Percentiles rank a stretch among this genome's conserved stretches.
Conservation (phyloP, 2,329 filamentous ascomycete species). For the Colletotrichum agaves region DNA sequence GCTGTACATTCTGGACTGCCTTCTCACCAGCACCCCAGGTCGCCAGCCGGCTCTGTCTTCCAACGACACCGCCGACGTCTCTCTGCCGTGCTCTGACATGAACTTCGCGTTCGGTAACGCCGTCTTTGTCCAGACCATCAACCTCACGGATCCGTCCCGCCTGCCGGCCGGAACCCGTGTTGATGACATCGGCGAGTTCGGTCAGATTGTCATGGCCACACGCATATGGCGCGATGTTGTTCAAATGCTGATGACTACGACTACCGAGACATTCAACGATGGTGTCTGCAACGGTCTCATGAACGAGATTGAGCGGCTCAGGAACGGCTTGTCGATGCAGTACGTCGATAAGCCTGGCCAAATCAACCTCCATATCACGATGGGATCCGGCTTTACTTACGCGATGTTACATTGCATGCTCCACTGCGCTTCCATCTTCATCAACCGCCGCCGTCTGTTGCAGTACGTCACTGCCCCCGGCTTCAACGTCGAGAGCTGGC, state of each 20-base stretch:
- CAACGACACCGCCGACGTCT: constrained; percentile 65
- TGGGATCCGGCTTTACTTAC: constrained; percentile 71
- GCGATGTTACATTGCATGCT: constrained; percentile 72
- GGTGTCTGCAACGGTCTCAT: constrained; percentile 62
- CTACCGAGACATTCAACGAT: constrained; percentile 63
- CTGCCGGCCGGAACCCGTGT: constrained; percentile 51
- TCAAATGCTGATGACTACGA: constrained; percentile 67
- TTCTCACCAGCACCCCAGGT: constrained; percentile 70
- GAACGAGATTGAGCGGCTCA: constrained; percentile 65
- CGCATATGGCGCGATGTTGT: constrained; percentile 72
- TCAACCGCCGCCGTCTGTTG: constrained; percentile 68
- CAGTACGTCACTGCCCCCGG: constrained; percentile 65
- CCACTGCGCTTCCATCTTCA: constrained; percentile 70
- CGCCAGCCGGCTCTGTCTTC: constrained; percentile 66
- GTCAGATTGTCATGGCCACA: constrained; percentile 69
- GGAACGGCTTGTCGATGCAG: constrained; percentile 66
- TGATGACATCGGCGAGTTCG: constrained; percentile 70
- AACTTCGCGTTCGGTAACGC: constrained; percentile 72
- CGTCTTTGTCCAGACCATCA: constrained; percentile 67
- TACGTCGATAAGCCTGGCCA: constrained; percentile 70
- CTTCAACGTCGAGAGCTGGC: constrained; percentile 66
- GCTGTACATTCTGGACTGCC: constrained; percentile 71
- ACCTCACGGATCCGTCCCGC: constrained; percentile 52
- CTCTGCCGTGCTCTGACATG: constrained; percentile 69
- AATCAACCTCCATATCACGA: constrained; percentile 71